Conservation (phyloP, 1,139 yeast genomes). For the Diutina siamensis region DNA sequence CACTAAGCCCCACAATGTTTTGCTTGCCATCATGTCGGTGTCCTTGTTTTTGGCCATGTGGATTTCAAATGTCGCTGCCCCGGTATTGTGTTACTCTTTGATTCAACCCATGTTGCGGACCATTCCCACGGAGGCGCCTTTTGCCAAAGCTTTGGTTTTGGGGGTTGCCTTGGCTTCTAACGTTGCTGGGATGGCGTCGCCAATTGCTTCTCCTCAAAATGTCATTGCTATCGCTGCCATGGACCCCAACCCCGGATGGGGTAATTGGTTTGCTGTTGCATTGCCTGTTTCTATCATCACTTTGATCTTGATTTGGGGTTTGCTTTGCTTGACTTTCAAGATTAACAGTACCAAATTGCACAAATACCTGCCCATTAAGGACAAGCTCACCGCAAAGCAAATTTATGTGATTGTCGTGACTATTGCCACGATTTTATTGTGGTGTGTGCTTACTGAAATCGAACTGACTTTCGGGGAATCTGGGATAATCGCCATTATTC, state of each 20-base stretch:
- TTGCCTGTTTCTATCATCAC: conserved; percentile 64
- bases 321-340: conserved; percentile 57
- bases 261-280: conserved; percentile 83
- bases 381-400: conserved; percentile 62
- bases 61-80: conserved; percentile 95
- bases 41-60: conserved; percentile 85
- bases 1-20: conserved; percentile 66
- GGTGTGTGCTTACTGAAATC: conserved; percentile 70
- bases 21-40: conserved; percentile 73
- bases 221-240: conserved; percentile 79
- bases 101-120: conserved; percentile 82
- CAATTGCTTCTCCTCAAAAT: conserved; percentile 93
- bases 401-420: conserved; percentile 59
- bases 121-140: conserved; percentile 64
- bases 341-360: conserved; percentile 35
- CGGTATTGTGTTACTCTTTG: conserved; percentile 81
- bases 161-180: conserved; percentile 91
- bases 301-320: conserved; percentile 57
- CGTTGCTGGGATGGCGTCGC: conserved; percentile 93
- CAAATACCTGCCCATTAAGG: conserved; percentile 55
- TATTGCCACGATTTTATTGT: conserved; percentile 57
- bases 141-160: conserved; percentile 72
- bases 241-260: conserved; percentile 91
- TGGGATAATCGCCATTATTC: conserved; percentile 81
- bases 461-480: conserved; percentile 71